phyloP scores from a whole-genome alignment of 2,329 filamentous ascomycete species.

The Stemphylium lycopersici region DNA sequence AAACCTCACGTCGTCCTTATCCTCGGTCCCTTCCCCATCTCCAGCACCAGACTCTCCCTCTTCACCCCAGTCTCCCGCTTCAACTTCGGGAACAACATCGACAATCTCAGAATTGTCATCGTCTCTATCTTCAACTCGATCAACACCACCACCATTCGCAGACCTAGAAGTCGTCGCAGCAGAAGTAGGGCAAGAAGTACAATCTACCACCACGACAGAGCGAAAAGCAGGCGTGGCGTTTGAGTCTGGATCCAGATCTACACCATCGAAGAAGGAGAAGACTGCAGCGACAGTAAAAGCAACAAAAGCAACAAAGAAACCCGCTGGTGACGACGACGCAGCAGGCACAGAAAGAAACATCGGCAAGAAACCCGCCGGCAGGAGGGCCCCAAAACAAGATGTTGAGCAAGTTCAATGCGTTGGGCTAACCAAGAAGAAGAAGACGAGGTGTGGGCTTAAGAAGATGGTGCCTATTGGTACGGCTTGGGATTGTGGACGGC shows the following conservation, averaged over 20 bases:
- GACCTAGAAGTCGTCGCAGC: background rate
- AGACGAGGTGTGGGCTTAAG: background rate
- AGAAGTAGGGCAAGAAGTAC: no score
- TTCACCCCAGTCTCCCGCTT: background rate
- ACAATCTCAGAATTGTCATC: background rate
- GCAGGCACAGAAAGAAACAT: background rate
- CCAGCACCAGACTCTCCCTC: background rate
- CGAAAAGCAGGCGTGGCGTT: no score
- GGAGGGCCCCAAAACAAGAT: background rate
- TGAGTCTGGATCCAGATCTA: no score
- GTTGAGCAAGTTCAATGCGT: background rate
- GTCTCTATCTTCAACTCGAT: background rate
- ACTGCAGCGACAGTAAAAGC: background rate
- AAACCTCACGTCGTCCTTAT: no score
- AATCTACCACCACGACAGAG: no score
- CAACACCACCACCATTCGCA: background rate
- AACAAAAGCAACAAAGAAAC: no score
- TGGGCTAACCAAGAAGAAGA: background rate
- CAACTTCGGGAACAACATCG: background rate
- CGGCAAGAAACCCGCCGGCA: background rate
- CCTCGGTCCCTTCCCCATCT: no score
- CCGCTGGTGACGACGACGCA: background rate
- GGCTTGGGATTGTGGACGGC: conserved; percentile 6
- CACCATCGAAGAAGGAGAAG: background rate
- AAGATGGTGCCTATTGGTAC: background rate